Percentiles rank a stretch among this genome's conserved stretches.
phyloP scores from a whole-genome alignment of 202 grass and related monocot species.

The Musa balbisiana region DNA sequence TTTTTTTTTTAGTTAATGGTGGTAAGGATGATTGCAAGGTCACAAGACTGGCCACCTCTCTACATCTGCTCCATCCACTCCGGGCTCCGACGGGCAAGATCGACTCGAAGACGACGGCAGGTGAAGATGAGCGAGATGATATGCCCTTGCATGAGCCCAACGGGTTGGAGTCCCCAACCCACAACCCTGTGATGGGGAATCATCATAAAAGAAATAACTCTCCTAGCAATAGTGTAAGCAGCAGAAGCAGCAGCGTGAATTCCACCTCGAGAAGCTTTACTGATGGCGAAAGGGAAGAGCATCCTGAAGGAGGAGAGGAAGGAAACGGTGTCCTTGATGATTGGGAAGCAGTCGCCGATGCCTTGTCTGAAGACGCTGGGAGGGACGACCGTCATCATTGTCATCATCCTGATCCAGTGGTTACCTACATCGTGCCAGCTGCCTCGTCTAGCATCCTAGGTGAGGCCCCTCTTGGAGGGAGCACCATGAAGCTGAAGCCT shows the following conservation, averaged over 20 bases:
- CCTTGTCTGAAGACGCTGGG: slow-evolving; percentile 31
- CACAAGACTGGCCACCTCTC: no score
- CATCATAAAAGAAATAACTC: slow-evolving; percentile 17
- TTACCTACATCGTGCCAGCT: slow-evolving; percentile 7
- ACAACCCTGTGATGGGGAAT: background rate
- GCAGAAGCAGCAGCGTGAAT: slow-evolving; percentile 47
- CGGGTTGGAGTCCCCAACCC: no score
- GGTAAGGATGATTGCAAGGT: no score
- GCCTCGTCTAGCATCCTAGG: background rate
- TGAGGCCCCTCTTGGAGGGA: background rate
- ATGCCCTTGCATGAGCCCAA: no score
- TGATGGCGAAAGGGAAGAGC: slow-evolving; percentile 31
- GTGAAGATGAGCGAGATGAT: background rate
- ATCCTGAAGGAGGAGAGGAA: slow-evolving; percentile 19
- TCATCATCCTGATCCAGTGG: slow-evolving; percentile 21
- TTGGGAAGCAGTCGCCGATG: slow-evolving; percentile 90
- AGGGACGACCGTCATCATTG: slow-evolving; percentile 23
- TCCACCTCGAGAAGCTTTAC: slow-evolving; percentile 62
- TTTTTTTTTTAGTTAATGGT: background rate
- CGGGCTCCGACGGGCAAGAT: no score
- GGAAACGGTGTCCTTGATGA: slow-evolving; percentile 72
- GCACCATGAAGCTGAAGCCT: slow-evolving; percentile 15
- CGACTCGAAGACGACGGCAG: background rate
- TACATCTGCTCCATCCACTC: no score
- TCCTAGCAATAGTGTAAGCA: slow-evolving; percentile 44